Conservation (phyloP, 768 basidiomycete species). For the Chalciporus chontae region DNA sequence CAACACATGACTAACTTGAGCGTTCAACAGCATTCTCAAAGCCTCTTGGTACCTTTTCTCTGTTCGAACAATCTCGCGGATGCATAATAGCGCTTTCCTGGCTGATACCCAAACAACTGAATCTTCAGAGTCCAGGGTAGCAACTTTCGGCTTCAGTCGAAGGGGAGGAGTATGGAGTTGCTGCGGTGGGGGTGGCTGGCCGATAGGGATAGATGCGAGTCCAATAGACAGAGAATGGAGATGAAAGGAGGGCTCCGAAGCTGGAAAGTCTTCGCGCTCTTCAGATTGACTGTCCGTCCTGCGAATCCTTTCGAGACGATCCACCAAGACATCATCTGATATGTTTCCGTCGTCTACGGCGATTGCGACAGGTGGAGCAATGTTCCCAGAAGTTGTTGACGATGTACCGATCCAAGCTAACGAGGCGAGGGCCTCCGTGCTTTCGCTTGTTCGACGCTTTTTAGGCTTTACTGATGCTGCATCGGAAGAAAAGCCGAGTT, state of each 20-base stretch:
- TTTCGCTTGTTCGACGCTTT: constrained; percentile 9
- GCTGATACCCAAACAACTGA: constrained; percentile 34
- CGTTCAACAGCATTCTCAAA: constrained; percentile 34
- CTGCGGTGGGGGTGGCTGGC: neutral
- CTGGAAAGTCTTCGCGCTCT: neutral
- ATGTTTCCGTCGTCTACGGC: constrained; percentile 49
- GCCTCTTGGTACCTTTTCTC: constrained; percentile 43
- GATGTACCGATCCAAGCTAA: constrained; percentile 31
- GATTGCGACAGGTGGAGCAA: constrained; percentile 33
- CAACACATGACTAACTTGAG: constrained; percentile 28
- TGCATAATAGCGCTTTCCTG: constrained; percentile 39
- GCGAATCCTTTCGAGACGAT: constrained; percentile 45
- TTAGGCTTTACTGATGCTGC: neutral
- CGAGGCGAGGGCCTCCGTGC: constrained; percentile 30
- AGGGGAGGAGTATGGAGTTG: neutral
- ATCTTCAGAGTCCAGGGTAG: constrained; percentile 19
- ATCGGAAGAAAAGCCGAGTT: constrained; percentile 11
- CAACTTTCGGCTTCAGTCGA: neutral
- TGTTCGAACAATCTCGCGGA: constrained; percentile 47
- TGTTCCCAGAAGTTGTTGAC: neutral
- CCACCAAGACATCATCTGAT: constrained; percentile 48
- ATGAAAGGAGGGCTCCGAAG: neutral
- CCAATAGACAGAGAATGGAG: neutral
- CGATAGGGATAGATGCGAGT: neutral
- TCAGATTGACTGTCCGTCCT: constrained; percentile 12